Percentiles rank a stretch among this genome's conserved stretches.
Evolutionary conservation across 352 stramenopile genomes (phyloP).

Genomic region (Phytopythium chamaehyphon): DNA sequence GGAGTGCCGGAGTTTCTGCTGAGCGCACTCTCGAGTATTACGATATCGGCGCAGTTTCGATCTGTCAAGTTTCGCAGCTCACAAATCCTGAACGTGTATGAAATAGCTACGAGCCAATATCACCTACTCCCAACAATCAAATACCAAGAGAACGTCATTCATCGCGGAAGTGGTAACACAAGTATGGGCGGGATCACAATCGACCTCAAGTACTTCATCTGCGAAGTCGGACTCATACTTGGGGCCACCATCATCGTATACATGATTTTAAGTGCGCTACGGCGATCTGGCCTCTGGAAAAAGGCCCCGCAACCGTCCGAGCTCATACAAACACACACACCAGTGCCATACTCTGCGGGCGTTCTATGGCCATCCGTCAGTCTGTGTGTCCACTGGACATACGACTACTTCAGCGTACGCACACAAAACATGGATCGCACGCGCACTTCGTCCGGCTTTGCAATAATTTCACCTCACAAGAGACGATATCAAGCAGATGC

Average conservation of each 20-base stretch:
- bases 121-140: neutral
- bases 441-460: conserved; percentile 7
- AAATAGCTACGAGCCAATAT: neutral
- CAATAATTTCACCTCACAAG: neutral
- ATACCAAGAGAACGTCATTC: conserved; percentile 11
- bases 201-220: conserved; percentile 29
- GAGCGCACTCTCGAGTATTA: conserved; percentile 26
- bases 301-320: neutral
- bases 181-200: conserved; percentile 24
- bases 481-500: neutral
- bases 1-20: conserved; percentile 31
- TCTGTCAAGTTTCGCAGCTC: conserved; percentile 19
- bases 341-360: conserved; percentile 27
- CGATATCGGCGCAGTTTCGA: conserved; percentile 29
- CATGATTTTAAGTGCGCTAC: neutral
- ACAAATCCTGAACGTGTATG: conserved; percentile 9
- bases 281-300: neutral
- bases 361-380: conserved; percentile 20
- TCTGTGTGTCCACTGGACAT: conserved; percentile 29
- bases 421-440: conserved; percentile 7
- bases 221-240: conserved; percentile 7
- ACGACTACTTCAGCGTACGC: conserved; percentile 28
- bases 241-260: conserved; percentile 2
- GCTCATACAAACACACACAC: conserved; percentile 8
- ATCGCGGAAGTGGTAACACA: conserved; percentile 15